Conservation (phyloP, 345 rosid genomes). For the Carallia pectinifolia region DNA sequence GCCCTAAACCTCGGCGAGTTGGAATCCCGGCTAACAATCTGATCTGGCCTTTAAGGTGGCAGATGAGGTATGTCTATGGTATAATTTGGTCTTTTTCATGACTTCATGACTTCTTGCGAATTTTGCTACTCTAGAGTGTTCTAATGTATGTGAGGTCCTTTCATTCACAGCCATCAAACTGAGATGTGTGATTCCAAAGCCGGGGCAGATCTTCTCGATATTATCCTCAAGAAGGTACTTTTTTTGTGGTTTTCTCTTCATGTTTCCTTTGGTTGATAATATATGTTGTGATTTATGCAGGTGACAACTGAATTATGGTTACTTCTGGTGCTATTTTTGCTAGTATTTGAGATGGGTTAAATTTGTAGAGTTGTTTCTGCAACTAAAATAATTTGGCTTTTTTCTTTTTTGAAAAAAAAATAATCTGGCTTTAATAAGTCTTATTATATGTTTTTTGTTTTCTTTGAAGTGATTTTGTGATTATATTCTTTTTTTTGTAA, state of each 20-base stretch:
- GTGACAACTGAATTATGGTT: too few species aligned
- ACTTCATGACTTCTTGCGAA: not conserved
- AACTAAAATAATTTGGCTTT: too few species aligned
- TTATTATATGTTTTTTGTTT: not conserved
- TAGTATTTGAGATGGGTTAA: not conserved
- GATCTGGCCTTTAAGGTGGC: slow-evolving; percentile 47
- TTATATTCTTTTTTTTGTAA: not conserved
- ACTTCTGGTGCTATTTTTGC: too few species aligned
- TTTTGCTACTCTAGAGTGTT: not conserved
- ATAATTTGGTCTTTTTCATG: not conserved
- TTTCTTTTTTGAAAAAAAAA: too few species aligned
- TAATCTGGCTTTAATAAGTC: too few species aligned
- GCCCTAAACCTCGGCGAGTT: slow-evolving; percentile 88
- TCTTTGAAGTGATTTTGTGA: not conserved
- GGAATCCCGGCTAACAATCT: slow-evolving; percentile 43
- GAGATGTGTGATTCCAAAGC: slow-evolving; percentile 62
- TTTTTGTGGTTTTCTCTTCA: not conserved
- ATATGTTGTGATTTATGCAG: too few species aligned
- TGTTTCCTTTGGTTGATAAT: not conserved
- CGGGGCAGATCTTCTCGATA: slow-evolving; percentile 77
- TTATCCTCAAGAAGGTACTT: slow-evolving; percentile 71
- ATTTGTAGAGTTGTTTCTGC: not conserved
- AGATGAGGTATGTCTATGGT: slow-evolving; percentile 39
- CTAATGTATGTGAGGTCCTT: not conserved
- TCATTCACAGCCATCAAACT: slow-evolving; percentile 47